Evolutionary conservation across 495 filamentous ascomycete genomes (phyloP).

Genomic region (Oidiodendron maius): DNA sequence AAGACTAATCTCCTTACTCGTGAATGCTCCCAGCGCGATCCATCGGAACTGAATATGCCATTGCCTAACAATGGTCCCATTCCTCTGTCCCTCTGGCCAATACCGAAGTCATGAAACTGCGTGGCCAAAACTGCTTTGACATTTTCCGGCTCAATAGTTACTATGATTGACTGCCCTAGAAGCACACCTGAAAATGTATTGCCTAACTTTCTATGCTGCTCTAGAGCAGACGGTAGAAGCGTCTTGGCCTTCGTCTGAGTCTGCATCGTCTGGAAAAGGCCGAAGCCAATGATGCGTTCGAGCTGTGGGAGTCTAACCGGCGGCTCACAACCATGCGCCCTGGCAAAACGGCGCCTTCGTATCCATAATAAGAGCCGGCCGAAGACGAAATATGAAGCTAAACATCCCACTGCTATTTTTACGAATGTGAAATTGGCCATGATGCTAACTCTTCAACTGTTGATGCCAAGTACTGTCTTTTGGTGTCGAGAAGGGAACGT

Average conservation of each 20-base stretch:
- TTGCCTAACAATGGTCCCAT: constrained; percentile 33
- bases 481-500: no score
- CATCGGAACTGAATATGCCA: constrained; percentile 40
- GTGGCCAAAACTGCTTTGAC: constrained; percentile 76
- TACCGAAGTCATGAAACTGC: constrained; percentile 39
- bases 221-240: not conserved
- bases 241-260: constrained; percentile 16
- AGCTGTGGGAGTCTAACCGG: constrained; percentile 26
- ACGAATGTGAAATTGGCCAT: no score
- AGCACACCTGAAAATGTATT: not conserved
- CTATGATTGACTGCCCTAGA: constrained; percentile 27
- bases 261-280: constrained; percentile 23
- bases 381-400: constrained; percentile 1
- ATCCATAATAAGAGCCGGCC: not conserved
- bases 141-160: constrained; percentile 76
- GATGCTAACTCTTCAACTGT: no score
- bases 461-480: no score
- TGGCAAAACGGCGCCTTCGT: not conserved
- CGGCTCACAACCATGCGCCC: constrained; percentile 16
- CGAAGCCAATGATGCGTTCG: constrained; percentile 33
- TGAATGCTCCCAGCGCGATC: constrained; percentile 30
- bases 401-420: no score
- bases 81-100: constrained; percentile 10
- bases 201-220: not conserved
- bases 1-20: constrained; percentile 7